Evolutionary conservation across 352 stramenopile genomes (phyloP).

Genomic region (Phytophthora melonis): DNA sequence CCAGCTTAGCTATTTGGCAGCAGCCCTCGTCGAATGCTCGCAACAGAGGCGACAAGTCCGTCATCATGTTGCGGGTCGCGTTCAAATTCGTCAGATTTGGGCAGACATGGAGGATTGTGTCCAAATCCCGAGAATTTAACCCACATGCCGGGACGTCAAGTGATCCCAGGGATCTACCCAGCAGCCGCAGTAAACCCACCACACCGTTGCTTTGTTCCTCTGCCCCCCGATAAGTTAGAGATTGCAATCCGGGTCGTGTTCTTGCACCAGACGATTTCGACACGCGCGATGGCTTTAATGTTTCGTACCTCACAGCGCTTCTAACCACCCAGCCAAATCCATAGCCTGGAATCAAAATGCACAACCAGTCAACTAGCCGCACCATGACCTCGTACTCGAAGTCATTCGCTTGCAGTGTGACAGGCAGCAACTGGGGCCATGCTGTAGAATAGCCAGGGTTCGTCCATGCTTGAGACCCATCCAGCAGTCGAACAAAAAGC

Average conservation of each 20-base stretch:
- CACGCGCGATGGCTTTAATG: conserved; percentile 5
- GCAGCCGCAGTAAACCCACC: conserved; percentile 15
- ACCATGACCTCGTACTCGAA: conserved; percentile 51
- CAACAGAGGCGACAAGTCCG: conserved; percentile 28
- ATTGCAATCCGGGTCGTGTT: conserved; percentile 17
- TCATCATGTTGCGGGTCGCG: conserved; percentile 19
- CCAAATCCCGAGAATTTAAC: conserved; percentile 25
- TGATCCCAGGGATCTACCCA: conserved; percentile 26
- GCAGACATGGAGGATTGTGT: conserved; percentile 27
- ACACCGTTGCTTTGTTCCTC: conserved; percentile 21
- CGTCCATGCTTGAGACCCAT: conserved; percentile 33
- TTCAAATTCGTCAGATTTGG: conserved; percentile 37
- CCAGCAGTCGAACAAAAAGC: conserved; percentile 29
- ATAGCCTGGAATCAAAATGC: conserved; percentile 47
- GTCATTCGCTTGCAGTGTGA: neutral
- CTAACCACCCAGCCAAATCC: conserved; percentile 46
- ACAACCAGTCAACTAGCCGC: conserved; percentile 31
- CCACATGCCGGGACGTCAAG: conserved; percentile 33
- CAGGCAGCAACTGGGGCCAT: conserved; percentile 26
- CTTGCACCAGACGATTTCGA: neutral
- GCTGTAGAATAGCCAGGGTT: conserved; percentile 9
- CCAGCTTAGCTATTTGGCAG: conserved; percentile 30
- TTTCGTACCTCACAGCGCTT: conserved; percentile 24
- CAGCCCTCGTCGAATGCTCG: conserved; percentile 11
- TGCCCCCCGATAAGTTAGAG: conserved; percentile 35